Evolutionary conservation across 2,329 filamentous ascomycete species (phyloP), one percentile per base, ranked within the genome.

Genomic region (Fulvia fulva): DNA sequence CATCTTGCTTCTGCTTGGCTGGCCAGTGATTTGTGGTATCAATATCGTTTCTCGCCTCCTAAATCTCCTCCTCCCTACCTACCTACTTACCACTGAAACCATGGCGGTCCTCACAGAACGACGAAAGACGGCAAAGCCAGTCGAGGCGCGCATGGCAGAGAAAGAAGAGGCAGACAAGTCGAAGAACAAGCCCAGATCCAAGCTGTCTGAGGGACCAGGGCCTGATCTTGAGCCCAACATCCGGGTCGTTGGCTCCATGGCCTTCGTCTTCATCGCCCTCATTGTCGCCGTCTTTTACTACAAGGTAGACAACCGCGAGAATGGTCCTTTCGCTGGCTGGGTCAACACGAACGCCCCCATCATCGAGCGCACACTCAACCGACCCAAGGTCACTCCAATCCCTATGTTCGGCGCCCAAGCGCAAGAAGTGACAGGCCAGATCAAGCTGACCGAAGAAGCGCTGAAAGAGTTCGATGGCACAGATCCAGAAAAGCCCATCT

Each of bases 401-500:
- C 56, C 54, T 6, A 16, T 51, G 30, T 58, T 60, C 44, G 59
- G 59, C 51, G 64, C 64, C 14, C 45, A 56, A 16, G 64, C 64
- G 1, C 51, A 56, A 47, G 61, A 63, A 25, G 46, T 54, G 8
- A 53, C 55, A 11, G 55, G 51, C n/a, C 43, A 52, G 8, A 16
- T 64, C 37, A 47, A 52, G 37, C 44, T 66, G 16, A 67, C 64
- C 44, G 67, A 70, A 41, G 57, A 58, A 46, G 58, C 67, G 26
- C 62, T 71, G 26, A 58, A 57, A 47, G 59, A 55, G 37, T 67
- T 64, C 59, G 63, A 65, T 52, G 69, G 69, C 60, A 63, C 54
- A 11, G 66, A 69, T 41, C 55, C 62, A 1, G 50, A 57, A 2
- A 63, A 63, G 30, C 69, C 69, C 8, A 66, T 71, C 60, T 68